A percentile compares a stretch with the other conserved stretches of the same genome.
phyloP scores from a whole-genome alignment of 176 grass and related monocot species.

The Coix lacrymajobi region DNA sequence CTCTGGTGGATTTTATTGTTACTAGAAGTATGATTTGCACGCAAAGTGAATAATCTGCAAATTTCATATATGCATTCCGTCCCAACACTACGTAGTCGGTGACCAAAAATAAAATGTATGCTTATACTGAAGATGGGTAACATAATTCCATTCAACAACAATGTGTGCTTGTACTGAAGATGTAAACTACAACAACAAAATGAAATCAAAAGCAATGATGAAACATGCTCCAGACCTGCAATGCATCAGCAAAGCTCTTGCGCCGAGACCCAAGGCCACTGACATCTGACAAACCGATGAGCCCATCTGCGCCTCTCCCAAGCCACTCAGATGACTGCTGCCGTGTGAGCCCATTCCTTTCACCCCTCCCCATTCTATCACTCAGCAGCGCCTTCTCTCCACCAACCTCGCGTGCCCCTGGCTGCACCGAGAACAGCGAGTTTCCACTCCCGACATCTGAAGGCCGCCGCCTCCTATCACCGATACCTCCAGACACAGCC shows the following conservation, averaged over 20 bases:
- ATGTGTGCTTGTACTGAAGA: not conserved
- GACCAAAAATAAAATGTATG: not conserved
- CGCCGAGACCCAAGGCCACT: conserved; percentile 33
- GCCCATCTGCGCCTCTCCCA: conserved; percentile 40
- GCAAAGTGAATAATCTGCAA: not conserved
- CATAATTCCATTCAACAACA: not conserved
- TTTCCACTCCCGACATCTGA: conserved; percentile 27
- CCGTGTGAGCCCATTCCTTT: conserved; percentile 10
- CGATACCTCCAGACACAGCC: conserved; percentile 47
- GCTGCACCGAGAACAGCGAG: conserved; percentile 74
- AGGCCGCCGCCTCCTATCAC: conserved; percentile 49
- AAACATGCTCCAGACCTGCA: conserved; percentile 56
- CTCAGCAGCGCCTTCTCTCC: conserved; percentile 30
- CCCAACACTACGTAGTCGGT: not conserved
- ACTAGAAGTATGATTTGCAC: not conserved
- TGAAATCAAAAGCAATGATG: not conserved
- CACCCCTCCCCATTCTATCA: conserved; percentile 27
- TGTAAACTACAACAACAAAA: not conserved
- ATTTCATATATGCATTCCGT: not conserved
- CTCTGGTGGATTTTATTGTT: not conserved
- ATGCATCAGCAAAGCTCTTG: conserved; percentile 89
- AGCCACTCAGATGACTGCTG: conserved; percentile 52
- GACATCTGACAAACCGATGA: conserved; percentile 50
- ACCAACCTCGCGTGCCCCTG: not conserved
- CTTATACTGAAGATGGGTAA: not conserved